Conservation (phyloP, 768 basidiomycete species). For the Xanthoconium purpureum region DNA sequence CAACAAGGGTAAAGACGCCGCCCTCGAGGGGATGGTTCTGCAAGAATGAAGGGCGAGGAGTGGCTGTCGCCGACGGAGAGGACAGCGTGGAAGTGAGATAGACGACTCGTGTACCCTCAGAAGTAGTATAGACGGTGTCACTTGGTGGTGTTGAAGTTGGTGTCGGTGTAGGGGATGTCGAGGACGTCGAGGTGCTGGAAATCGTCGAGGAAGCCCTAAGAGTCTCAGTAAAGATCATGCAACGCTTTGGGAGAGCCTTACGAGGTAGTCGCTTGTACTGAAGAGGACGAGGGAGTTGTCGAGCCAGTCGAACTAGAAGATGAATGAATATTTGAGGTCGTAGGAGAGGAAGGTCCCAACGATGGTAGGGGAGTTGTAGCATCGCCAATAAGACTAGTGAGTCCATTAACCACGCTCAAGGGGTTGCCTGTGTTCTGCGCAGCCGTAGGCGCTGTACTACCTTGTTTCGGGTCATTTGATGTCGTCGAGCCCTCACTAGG, state of each 20-base stretch:
- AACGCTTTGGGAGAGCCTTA: conserved; percentile 12
- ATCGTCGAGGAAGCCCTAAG: conserved; percentile 11
- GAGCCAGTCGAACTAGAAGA: conserved; percentile 28
- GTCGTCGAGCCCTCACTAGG: conserved; percentile 2
- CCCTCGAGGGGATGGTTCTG: conserved; percentile 65
- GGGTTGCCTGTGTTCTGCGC: neutral
- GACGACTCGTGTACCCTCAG: conserved; percentile 27
- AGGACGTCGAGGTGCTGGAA: conserved; percentile 8
- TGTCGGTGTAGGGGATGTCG: conserved; percentile 9
- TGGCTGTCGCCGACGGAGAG: conserved; percentile 20
- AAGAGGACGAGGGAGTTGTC: conserved; percentile 13
- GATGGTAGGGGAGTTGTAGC: conserved; percentile 13
- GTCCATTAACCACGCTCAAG: neutral
- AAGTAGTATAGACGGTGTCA: conserved; percentile 16
- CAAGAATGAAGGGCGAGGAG: conserved; percentile 45
- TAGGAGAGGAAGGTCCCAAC: conserved; percentile 17
- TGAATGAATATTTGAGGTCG: conserved; percentile 19
- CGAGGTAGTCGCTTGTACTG: conserved; percentile 10
- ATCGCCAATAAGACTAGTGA: conserved; percentile 17
- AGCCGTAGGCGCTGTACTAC: neutral
- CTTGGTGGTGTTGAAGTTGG: conserved; percentile 19
- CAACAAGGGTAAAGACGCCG: conserved; percentile 53
- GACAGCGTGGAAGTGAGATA: conserved; percentile 33
- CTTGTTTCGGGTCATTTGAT: neutral
- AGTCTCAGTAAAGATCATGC: neutral